Evolutionary conservation across 176 grass and related monocot species (phyloP).

Genomic region (Triticum urartu): DNA sequence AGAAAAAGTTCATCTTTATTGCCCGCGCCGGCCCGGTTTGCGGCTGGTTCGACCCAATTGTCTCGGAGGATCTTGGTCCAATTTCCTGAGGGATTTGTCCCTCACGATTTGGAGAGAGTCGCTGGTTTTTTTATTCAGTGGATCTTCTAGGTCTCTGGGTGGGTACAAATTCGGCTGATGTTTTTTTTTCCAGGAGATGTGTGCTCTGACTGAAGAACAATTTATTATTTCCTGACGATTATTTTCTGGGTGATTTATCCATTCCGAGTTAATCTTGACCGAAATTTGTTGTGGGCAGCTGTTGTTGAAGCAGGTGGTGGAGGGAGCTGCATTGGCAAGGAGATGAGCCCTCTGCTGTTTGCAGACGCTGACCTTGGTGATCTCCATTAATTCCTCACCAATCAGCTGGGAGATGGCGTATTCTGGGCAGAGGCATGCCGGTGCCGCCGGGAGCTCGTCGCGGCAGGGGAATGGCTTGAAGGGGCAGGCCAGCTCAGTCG

Average conservation of each 20-base stretch:
- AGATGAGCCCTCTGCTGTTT: not conserved
- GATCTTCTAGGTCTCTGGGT: slow-evolving; percentile 25
- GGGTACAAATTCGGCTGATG: not conserved
- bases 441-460: slow-evolving; percentile 61
- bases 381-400: not conserved
- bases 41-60: not conserved
- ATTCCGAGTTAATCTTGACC: not conserved
- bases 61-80: slow-evolving; percentile 2
- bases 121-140: not conserved
- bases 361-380: not conserved
- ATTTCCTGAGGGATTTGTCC: slow-evolving; percentile 8
- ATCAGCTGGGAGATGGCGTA: slow-evolving; percentile 44
- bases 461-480: slow-evolving; percentile 49
- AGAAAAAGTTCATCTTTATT: not conserved
- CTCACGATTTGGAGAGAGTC: slow-evolving; percentile 10
- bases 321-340: not conserved
- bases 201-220: not conserved
- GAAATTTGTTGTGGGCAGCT: not conserved
- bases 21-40: not conserved
- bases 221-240: not conserved
- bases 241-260: not conserved
- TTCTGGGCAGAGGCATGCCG: slow-evolving; percentile 51
- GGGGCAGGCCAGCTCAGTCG: slow-evolving; percentile 57
- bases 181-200: not conserved
- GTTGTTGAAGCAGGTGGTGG: not conserved